Evolutionary conservation across 345 rosid species (phyloP), one percentile per base, ranked within the genome.

Genomic region (Hibiscus tridactylites): DNA sequence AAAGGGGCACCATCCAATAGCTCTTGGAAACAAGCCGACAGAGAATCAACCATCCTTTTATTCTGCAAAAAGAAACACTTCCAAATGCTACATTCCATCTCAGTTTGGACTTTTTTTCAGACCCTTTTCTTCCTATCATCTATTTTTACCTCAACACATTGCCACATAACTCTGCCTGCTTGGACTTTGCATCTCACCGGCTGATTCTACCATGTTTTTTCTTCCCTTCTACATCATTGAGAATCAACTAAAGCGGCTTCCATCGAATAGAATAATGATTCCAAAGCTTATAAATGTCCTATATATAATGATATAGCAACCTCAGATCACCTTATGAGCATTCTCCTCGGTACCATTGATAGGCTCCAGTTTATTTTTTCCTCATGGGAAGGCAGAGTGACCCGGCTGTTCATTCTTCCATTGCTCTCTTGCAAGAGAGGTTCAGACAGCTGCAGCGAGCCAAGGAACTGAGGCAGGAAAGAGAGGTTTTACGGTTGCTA

Each of bases 391-490:
- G 80, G 78, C 76, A 81, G 73, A 79, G 67, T 12, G 80, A 72
- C 8, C 74, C 75, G 3, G 35, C 76, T 1, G 65, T 59, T 49
- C 83, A 73, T 24, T 79, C 83, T 75, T 82, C 87, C 73, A 84
- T 82, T 56, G 79, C 80, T 44, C 80, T 84, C n/a, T 54, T 82
- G 76, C 88, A 78, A 60, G 85, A 82, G 76, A 81, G 88, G 65
- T 82, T 84, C 62, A 82, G 72, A 58, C 71, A 77, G 77, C 31
- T 82, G 62, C 75, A 79, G 65, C 82, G 72, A 69, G 82, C 67
- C 3, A 86, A 81, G 75, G 83, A 77, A 77, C 79, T 76, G 80
- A 84, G 85, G 58, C 77, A 73, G 74, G 83, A 74, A 49, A 74
- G 68, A 71, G 81, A 80, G 64, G 74, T 61, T 54, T 53, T 78